Conservation (phyloP, 306 rosid species). For the Lathyrus oleraceus region DNA sequence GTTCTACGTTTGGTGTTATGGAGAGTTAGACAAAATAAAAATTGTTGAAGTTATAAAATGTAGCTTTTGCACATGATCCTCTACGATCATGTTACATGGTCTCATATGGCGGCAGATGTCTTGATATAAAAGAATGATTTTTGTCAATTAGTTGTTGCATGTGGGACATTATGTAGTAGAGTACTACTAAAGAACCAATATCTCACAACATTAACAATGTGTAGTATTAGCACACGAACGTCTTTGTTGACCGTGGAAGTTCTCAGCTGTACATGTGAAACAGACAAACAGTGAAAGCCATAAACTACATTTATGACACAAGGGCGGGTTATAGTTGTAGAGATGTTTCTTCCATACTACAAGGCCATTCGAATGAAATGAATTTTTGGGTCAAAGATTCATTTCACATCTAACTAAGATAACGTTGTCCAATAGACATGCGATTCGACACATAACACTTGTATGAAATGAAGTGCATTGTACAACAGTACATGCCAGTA, state of each 20-base stretch:
- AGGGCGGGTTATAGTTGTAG: neutral
- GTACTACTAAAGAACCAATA: neutral
- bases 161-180: neutral
- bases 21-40: no score
- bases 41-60: no score
- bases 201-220: no score
- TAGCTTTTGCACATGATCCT: neutral
- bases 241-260: constrained; percentile 1
- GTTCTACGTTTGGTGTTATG: neutral
- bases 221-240: neutral
- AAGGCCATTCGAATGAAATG: neutral
- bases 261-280: neutral
- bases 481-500: neutral
- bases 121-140: neutral
- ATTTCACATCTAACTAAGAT: constrained; percentile 3
- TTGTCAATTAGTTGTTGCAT: neutral
- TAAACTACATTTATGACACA: neutral
- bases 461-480: neutral
- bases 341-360: constrained; percentile 9
- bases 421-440: neutral
- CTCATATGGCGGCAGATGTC: neutral
- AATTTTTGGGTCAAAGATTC: neutral
- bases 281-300: neutral
- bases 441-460: neutral
- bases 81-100: neutral